These are phyloP conservation scores for Boletus eberwhitei DNA, from an alignment of 768 basidiomycete genomes.

Conservation along the genomic window DNA sequence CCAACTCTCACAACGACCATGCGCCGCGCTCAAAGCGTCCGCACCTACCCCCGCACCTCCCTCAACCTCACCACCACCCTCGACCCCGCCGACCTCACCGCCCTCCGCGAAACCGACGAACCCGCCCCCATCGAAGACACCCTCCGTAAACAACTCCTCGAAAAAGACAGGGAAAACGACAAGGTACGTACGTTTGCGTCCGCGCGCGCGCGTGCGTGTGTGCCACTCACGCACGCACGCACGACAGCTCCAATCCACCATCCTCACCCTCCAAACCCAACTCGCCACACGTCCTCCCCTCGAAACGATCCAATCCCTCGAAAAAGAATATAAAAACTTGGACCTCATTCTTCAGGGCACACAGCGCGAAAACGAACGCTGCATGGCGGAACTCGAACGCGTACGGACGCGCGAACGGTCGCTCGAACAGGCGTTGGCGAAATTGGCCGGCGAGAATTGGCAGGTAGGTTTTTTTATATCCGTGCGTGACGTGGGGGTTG, in stretches of 20 bases:
- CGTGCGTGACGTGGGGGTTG: background rate
- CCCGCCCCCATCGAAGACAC: constrained; percentile 48
- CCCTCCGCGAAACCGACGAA: constrained; percentile 58
- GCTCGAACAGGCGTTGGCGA: constrained; percentile 69
- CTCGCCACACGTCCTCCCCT: constrained; percentile 65
- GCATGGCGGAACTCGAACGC: constrained; percentile 77
- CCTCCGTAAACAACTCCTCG: constrained; percentile 59
- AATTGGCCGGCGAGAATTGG: constrained; percentile 78
- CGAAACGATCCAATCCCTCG: constrained; percentile 60
- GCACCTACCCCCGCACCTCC: constrained; percentile 53
- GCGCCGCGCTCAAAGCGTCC: constrained; percentile 64
- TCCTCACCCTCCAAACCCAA: constrained; percentile 61
- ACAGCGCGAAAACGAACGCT: constrained; percentile 80
- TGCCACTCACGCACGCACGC: background rate
- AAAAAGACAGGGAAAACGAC: constrained; percentile 69
- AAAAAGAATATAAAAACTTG: constrained; percentile 71
- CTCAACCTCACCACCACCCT: constrained; percentile 26
- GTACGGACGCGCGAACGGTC: constrained; percentile 69
- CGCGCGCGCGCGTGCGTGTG: too few relatives aligned
- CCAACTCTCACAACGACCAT: constrained; percentile 18
- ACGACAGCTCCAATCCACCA: constrained; percentile 59
- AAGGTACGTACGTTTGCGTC: constrained; percentile 47
- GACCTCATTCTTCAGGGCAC: constrained; percentile 77
- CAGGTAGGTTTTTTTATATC: constrained; percentile 52
- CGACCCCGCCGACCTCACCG: constrained; percentile 53